A percentile compares a stretch with the other conserved stretches of the same genome.
phyloP scores from a whole-genome alignment of 768 basidiomycete species.

The Naganishia onofrii region DNA sequence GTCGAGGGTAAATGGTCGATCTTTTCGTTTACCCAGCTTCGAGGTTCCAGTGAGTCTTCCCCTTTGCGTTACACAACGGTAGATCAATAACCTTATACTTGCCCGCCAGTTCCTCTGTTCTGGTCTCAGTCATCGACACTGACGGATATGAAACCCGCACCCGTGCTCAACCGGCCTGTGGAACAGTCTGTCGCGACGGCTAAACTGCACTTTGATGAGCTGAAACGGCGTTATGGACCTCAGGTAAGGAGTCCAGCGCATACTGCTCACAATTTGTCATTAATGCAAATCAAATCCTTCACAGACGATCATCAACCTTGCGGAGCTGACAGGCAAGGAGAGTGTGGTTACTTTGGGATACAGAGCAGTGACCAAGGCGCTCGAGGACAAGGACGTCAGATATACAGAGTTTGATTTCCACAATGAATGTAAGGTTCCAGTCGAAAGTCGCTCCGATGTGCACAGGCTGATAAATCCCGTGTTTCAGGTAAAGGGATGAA shows the following conservation, averaged over 20 bases:
- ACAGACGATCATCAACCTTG: constrained; percentile 80
- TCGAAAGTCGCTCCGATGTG: constrained; percentile 51
- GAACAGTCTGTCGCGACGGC: constrained; percentile 69
- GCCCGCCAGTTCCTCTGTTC: constrained; percentile 72
- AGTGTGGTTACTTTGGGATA: constrained; percentile 74
- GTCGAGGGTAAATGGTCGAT: constrained; percentile 71
- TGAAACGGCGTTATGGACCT: constrained; percentile 68
- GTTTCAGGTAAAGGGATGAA: constrained; percentile 53
- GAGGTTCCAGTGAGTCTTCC: constrained; percentile 74
- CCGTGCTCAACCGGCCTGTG: constrained; percentile 72
- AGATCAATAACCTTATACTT: constrained; percentile 9
- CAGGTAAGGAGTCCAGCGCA: constrained; percentile 59
- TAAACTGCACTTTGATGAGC: constrained; percentile 69
- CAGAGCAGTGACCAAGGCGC: constrained; percentile 63
- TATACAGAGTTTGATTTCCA: constrained; percentile 78
- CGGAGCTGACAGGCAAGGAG: constrained; percentile 88
- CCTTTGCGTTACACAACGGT: not conserved
- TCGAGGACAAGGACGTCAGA: constrained; percentile 49
- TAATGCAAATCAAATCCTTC: not conserved
- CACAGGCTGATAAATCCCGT: constrained; percentile 6
- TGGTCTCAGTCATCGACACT: constrained; percentile 85
- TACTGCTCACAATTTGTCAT: not conserved
- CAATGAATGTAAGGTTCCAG: constrained; percentile 64
- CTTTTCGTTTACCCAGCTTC: constrained; percentile 83
- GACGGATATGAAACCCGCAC: constrained; percentile 71